phyloP scores from a whole-genome alignment of 129 eudicot genomes.

The Artemisia annua region DNA sequence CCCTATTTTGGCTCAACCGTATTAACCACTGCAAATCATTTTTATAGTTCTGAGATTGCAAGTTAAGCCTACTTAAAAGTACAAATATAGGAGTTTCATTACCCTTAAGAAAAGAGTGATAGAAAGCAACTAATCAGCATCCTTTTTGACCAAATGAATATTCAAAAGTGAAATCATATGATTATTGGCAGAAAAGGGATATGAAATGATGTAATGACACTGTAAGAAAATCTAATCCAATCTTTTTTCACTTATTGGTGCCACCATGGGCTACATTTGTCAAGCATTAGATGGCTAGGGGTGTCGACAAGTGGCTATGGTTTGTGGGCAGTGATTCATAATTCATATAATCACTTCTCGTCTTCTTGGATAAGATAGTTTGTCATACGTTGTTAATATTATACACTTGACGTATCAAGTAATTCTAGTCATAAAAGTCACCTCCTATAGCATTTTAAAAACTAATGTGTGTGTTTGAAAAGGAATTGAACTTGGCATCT shows the following conservation, averaged over 20 bases:
- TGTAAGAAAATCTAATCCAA: slow-evolving; percentile 14
- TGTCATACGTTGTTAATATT: too few species aligned
- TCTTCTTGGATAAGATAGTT: too few species aligned
- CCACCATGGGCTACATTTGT: slow-evolving; percentile 3
- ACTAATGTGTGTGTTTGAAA: too few species aligned
- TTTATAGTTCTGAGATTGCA: not conserved
- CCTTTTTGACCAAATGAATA: slow-evolving; percentile 16
- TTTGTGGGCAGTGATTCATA: not conserved
- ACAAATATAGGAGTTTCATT: not conserved
- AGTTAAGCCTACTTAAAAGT: not conserved
- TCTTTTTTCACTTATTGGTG: slow-evolving; percentile 15
- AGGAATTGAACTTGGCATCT: too few species aligned
- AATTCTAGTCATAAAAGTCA: too few species aligned
- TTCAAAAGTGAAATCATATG: slow-evolving; percentile 14
- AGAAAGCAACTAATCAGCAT: slow-evolving; percentile 7
- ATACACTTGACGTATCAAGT: too few species aligned
- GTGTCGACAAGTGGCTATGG: slow-evolving; percentile 14
- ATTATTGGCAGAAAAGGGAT: slow-evolving; percentile 2
- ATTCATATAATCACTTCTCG: too few species aligned
- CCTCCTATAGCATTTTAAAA: too few species aligned
- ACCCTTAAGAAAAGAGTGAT: not conserved
- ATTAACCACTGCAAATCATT: not conserved
- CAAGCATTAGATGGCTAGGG: not conserved
- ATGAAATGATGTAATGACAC: slow-evolving; percentile 14
- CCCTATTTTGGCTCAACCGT: not conserved